A percentile compares a stretch with the other conserved stretches of the same genome.
These are phyloP conservation scores for Angomonas ambiguus DNA, from an alignment of 208 protist species.

Conservation along the genomic window DNA sequence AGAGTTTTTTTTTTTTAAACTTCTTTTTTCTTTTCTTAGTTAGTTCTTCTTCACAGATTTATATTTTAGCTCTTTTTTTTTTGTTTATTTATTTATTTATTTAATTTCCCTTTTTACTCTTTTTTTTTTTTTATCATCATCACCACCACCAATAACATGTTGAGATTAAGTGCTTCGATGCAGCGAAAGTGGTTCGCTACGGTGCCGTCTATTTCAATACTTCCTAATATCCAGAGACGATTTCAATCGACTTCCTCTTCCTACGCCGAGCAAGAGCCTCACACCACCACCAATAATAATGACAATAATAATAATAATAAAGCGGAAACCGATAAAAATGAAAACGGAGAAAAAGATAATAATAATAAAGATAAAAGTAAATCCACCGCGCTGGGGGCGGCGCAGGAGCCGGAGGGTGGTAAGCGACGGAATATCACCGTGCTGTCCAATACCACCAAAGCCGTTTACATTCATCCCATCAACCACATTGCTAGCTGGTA, in stretches of 20 bases:
- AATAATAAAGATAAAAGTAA: conserved; percentile 7
- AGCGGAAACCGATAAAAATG: not conserved
- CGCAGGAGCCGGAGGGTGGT: conserved; percentile 21
- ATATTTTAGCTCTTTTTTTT: conserved; percentile 8
- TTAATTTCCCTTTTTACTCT: conserved; percentile 1
- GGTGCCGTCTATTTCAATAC: no score
- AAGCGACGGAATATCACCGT: conserved; percentile 76
- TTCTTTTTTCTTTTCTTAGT: not conserved
- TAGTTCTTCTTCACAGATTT: conserved; percentile 6
- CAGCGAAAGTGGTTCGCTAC: no score
- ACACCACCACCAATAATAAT: conserved; percentile 1
- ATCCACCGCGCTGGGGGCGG: conserved; percentile 32
- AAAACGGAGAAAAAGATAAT: conserved; percentile 9
- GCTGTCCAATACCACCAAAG: conserved; percentile 82
- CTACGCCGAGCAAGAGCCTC: not conserved
- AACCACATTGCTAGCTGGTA: conserved; percentile 88
- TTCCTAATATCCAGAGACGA: not conserved
- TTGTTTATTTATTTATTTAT: not conserved
- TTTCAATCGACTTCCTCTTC: not conserved
- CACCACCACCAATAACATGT: no score
- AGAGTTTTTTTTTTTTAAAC: conserved; percentile 1
- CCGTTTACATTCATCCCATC: conserved; percentile 78
- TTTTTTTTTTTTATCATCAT: no score
- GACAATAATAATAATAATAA: not conserved
- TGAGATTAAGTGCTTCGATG: no score